Percentiles rank a stretch among this genome's conserved stretches.
These are phyloP conservation scores for Sclerotinia spermophila DNA, from an alignment of 2,329 filamentous ascomycete genomes.

Conservation along the genomic window DNA sequence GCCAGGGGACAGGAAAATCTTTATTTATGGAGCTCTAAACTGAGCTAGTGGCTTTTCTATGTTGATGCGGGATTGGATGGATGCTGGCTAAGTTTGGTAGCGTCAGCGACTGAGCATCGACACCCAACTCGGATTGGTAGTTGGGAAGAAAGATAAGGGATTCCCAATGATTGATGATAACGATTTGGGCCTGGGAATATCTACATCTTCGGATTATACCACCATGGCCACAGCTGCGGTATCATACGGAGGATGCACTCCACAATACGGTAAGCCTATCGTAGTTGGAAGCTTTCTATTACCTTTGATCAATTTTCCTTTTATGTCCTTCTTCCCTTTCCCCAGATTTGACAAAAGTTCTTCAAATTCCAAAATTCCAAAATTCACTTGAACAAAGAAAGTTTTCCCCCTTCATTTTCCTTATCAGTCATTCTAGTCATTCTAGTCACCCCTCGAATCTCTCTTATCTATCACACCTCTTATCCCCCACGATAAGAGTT, in stretches of 20 bases:
- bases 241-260: slow-evolving; percentile 10
- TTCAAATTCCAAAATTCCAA: not conserved
- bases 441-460: not conserved
- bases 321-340: not conserved
- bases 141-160: slow-evolving; percentile 8
- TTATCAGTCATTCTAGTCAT: slow-evolving; percentile 11
- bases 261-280: slow-evolving; percentile 14
- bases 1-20: not conserved
- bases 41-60: not conserved
- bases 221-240: not conserved
- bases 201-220: not conserved
- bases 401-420: slow-evolving; percentile 12
- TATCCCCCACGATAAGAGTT: slow-evolving; percentile 15
- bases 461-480: slow-evolving; percentile 11
- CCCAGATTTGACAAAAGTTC: not conserved
- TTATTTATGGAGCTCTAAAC: slow-evolving; percentile 2
- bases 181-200: not conserved
- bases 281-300: not conserved
- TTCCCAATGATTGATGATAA: not conserved
- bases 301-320: not conserved
- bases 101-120: not conserved
- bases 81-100: not conserved
- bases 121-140: slow-evolving; percentile 2
- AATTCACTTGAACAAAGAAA: slow-evolving; percentile 5
- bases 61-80: not conserved